These are phyloP conservation scores for Talaromyces trachyspermus DNA, from an alignment of 495 filamentous ascomycete genomes.

Conservation along the genomic window DNA sequence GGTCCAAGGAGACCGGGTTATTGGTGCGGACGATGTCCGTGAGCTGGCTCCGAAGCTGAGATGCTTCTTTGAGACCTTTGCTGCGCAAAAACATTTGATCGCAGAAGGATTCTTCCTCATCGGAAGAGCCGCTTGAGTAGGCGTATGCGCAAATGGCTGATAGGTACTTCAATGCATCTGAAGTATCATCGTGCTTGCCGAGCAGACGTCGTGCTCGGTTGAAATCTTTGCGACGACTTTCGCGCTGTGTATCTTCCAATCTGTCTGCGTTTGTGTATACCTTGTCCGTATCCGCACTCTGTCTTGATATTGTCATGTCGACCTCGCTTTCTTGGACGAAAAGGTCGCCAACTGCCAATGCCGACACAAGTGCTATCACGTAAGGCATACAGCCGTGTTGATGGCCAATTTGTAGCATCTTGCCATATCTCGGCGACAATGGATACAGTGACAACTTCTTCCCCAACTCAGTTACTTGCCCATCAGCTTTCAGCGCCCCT, in stretches of 20 bases:
- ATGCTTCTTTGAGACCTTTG: conserved; percentile 80
- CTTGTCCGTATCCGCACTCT: conserved; percentile 29
- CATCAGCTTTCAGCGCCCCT: conserved; percentile 55
- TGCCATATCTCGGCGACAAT: conserved; percentile 79
- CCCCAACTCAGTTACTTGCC: conserved; percentile 72
- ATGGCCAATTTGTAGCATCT: conserved; percentile 83
- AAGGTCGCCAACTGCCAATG: conserved; percentile 78
- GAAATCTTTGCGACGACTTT: conserved; percentile 60
- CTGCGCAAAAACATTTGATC: conserved; percentile 71
- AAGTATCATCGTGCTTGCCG: conserved; percentile 70
- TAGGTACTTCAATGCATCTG: conserved; percentile 85
- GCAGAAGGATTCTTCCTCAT: conserved; percentile 62
- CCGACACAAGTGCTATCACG: conserved; percentile 81
- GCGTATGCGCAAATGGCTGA: conserved; percentile 78
- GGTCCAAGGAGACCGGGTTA: conserved; percentile 57
- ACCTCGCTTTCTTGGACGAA: conserved; percentile 82
- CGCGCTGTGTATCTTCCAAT: conserved; percentile 58
- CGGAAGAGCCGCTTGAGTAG: conserved; percentile 47
- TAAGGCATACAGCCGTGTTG: conserved; percentile 77
- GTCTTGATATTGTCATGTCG: conserved; percentile 38
- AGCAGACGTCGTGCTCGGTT: conserved; percentile 70
- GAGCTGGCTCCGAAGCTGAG: conserved; percentile 75
- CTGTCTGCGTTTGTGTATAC: conserved; percentile 60
- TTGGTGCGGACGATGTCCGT: conserved; percentile 70
- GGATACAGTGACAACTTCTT: conserved; percentile 80